Evolutionary conservation across 768 basidiomycete species (phyloP).

Genomic region (Agaricus sinodeliciosus): DNA sequence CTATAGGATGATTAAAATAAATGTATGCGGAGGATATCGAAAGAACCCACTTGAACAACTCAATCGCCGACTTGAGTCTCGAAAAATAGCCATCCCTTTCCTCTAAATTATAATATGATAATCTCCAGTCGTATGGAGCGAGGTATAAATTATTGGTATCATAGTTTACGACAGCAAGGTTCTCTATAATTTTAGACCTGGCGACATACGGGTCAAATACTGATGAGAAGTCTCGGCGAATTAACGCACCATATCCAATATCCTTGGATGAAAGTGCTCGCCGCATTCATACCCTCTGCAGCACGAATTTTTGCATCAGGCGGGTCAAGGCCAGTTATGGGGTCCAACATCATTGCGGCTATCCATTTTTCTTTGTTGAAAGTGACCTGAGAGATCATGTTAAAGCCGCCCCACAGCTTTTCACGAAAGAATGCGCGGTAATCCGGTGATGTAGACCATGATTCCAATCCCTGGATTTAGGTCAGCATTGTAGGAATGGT

Average conservation of each 20-base stretch:
- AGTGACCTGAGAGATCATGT: slow-evolving; percentile 77
- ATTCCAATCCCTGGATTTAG: slow-evolving; percentile 64
- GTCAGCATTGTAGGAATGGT: background rate
- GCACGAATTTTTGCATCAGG: slow-evolving; percentile 81
- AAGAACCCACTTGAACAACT: slow-evolving; percentile 58
- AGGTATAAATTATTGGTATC: slow-evolving; percentile 85
- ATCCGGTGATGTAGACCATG: slow-evolving; percentile 86
- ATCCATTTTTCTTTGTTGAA: slow-evolving; percentile 91
- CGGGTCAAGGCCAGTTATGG: slow-evolving; percentile 86
- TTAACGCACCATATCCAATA: slow-evolving; percentile 87
- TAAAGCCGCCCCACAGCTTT: slow-evolving; percentile 73
- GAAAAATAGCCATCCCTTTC: slow-evolving; percentile 88
- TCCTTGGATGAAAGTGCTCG: slow-evolving; percentile 79
- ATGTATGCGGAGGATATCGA: background rate
- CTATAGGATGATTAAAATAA: slow-evolving; percentile 25
- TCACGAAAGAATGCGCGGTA: slow-evolving; percentile 90
- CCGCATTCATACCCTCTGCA: slow-evolving; percentile 88
- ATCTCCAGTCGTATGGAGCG: slow-evolving; percentile 87
- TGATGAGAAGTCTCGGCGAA: background rate
- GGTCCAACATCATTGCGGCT: slow-evolving; percentile 83
- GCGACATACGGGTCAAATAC: background rate
- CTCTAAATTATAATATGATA: slow-evolving; percentile 88
- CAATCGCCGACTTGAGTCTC: slow-evolving; percentile 72
- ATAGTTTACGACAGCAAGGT: slow-evolving; percentile 88
- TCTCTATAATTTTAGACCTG: slow-evolving; percentile 91